These are phyloP conservation scores for Termitomyces sp. DNA, from an alignment of 768 basidiomycete species.

Conservation along the genomic window DNA sequence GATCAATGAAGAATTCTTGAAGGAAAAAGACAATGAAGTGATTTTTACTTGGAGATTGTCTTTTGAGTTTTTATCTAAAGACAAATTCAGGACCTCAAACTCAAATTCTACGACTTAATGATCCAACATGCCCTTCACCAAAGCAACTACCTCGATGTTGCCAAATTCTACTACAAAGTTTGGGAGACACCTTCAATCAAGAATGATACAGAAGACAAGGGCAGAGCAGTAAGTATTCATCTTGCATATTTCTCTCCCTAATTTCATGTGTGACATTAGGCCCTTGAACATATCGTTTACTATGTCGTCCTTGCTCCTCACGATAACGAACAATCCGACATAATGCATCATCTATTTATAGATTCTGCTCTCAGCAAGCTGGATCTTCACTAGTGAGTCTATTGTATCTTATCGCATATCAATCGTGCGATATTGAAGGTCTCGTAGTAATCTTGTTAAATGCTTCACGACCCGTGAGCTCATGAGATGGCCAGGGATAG, in stretches of 20 bases:
- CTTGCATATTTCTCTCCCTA: not conserved
- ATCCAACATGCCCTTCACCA: conserved; percentile 88
- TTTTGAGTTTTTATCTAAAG: conserved; percentile 2
- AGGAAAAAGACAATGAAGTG: conserved; percentile 87
- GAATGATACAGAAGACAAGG: conserved; percentile 68
- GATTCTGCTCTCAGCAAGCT: conserved; percentile 78
- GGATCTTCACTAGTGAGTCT: conserved; percentile 74
- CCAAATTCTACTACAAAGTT: conserved; percentile 92
- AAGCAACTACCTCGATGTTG: conserved; percentile 84
- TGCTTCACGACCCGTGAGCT: conserved; percentile 90
- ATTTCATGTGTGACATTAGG: conserved; percentile 37
- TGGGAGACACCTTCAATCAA: conserved; percentile 97
- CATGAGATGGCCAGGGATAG: conserved; percentile 96
- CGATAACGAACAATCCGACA: conserved; percentile 96
- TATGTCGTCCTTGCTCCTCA: conserved; percentile 92
- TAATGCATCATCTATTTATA: conserved; percentile 81
- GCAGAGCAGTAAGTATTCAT: conserved; percentile 47
- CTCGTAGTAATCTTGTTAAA: conserved; percentile 82
- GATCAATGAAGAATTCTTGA: conserved; percentile 90
- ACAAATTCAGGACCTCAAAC: conserved; percentile 74
- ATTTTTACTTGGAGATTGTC: not conserved
- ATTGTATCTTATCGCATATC: not conserved
- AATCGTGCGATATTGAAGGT: conserved; percentile 8
- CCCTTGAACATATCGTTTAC: conserved; percentile 91
- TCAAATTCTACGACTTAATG: conserved; percentile 95